Conservation (phyloP, 2,329 filamentous ascomycete species). For the Curvularia verruculosa region DNA sequence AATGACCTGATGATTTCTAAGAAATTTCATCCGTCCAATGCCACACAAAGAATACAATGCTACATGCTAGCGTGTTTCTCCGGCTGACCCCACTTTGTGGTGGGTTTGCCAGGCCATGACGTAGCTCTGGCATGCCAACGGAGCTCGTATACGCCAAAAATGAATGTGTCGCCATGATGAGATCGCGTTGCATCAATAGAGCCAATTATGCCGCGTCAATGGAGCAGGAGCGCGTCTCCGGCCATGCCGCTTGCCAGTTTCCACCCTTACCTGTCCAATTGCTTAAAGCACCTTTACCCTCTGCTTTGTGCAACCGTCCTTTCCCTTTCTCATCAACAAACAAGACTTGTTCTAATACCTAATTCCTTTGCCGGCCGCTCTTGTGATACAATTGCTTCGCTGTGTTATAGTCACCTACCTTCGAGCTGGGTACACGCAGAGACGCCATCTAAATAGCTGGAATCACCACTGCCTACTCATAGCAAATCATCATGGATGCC, state of each 20-base stretch:
- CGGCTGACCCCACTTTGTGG: slow-evolving; percentile 13
- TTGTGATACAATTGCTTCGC: neutral
- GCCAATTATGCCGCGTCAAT: slow-evolving; percentile 25
- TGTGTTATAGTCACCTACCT: neutral
- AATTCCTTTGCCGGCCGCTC: neutral
- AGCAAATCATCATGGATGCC: slow-evolving; percentile 29
- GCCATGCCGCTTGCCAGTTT: slow-evolving; percentile 9
- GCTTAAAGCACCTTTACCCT: slow-evolving; percentile 14
- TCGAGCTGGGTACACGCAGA: slow-evolving; percentile 6
- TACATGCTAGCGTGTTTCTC: slow-evolving; percentile 12
- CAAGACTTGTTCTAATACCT: neutral
- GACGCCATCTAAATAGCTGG: slow-evolving; percentile 8
- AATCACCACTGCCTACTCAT: slow-evolving; percentile 7
- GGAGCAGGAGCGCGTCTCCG: slow-evolving; percentile 22
- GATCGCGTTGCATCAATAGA: slow-evolving; percentile 18
- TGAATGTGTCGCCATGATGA: slow-evolving; percentile 29
- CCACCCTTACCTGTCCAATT: slow-evolving; percentile 12
- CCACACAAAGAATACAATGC: slow-evolving; percentile 10
- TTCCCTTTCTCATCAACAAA: neutral
- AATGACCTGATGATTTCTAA: neutral
- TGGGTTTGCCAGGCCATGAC: slow-evolving; percentile 18
- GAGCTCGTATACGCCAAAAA: slow-evolving; percentile 22
- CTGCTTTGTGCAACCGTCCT: neutral
- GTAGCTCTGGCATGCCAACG: slow-evolving; percentile 11
- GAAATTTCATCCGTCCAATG: neutral